Conservation (phyloP, 768 basidiomycete species). For the Hypholoma sublateritium region DNA sequence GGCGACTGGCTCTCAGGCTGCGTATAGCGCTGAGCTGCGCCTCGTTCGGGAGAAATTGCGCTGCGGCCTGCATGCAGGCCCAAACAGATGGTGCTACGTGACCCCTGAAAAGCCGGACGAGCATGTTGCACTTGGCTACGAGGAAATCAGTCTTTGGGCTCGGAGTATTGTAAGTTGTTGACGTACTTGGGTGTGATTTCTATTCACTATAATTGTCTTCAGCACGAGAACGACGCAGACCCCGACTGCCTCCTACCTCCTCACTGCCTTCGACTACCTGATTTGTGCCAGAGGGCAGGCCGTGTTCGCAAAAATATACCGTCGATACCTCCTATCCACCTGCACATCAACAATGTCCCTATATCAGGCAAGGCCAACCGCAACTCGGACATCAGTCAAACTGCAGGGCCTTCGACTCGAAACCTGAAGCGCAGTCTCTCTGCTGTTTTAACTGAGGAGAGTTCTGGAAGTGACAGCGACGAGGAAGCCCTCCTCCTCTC, state of each 20-base stretch:
- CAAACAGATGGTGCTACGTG: not conserved
- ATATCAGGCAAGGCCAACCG: not conserved
- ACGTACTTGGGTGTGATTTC: not conserved
- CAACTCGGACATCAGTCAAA: not conserved
- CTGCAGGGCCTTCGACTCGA: not conserved
- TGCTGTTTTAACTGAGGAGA: not conserved
- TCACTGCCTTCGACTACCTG: not conserved
- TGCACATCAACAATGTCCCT: constrained; percentile 8
- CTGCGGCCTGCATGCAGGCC: not conserved
- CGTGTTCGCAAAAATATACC: not conserved
- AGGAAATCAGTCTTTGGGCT: not conserved
- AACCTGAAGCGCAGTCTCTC: not conserved
- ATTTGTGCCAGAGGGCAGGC: not conserved
- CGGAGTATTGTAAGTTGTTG: not conserved
- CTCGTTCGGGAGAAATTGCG: not conserved
- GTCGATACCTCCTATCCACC: not conserved
- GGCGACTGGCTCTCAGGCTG: not conserved
- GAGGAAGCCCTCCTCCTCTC: constrained; percentile 6
- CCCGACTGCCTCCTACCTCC: constrained; percentile 4
- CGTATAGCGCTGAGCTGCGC: not conserved
- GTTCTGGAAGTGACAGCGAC: not conserved
- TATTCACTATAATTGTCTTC: not conserved
- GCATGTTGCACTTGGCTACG: not conserved
- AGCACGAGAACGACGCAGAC: constrained; percentile 4
- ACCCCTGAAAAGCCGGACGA: not conserved